These are phyloP conservation scores for Bruguiera hainesii DNA, from an alignment of 441 rosid genomes.

Conservation along the genomic window DNA sequence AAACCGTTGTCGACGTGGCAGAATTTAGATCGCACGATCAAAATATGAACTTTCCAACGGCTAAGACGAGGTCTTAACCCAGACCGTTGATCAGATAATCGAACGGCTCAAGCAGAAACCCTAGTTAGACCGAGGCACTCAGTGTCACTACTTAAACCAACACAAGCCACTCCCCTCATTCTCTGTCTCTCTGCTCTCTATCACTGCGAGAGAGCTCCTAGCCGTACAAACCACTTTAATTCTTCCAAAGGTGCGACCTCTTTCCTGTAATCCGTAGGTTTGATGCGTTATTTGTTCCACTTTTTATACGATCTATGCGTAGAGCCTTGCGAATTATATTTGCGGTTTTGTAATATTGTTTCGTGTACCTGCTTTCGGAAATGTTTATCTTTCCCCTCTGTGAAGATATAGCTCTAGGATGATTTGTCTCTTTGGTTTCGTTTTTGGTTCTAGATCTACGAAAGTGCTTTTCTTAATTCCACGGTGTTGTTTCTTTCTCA, in stretches of 20 bases:
- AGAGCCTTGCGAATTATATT: no score
- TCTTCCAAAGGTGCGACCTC: conserved; percentile 8
- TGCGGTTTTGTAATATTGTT: background rate
- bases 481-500: no score
- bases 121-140: background rate
- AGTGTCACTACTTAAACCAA: background rate
- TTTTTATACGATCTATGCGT: background rate
- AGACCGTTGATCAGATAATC: background rate
- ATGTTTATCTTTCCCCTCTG: background rate
- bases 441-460: no score
- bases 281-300: background rate
- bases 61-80: background rate
- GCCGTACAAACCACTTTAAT: background rate
- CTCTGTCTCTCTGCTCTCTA: background rate
- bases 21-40: background rate
- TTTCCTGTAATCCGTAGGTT: background rate
- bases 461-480: no score
- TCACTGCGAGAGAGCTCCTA: conserved; percentile 16
- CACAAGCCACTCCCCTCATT: background rate
- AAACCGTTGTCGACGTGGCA: background rate
- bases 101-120: conserved; percentile 16
- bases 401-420: no score
- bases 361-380: background rate
- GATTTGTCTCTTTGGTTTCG: no score
- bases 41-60: background rate